A percentile compares a stretch with the other conserved stretches of the same genome.
phyloP scores from a whole-genome alignment of 208 protist genomes.

The Crithidia thermophila region DNA sequence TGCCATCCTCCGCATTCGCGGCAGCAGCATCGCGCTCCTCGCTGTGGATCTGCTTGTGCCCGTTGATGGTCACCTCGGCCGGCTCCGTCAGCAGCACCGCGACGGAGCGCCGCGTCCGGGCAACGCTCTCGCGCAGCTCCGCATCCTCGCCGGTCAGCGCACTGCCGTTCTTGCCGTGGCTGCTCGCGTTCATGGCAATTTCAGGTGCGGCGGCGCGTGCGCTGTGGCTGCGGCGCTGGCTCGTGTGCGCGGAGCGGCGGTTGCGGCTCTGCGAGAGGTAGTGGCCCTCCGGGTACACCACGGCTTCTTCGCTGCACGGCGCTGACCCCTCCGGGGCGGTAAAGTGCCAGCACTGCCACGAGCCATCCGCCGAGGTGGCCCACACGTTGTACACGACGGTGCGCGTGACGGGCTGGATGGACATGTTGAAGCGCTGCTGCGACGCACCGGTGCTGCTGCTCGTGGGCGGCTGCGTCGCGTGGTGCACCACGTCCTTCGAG shows the following conservation, averaged over 20 bases:
- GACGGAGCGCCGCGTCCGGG: slow-evolving; percentile 38
- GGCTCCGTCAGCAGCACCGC: slow-evolving; percentile 30
- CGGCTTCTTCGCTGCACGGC: slow-evolving; percentile 4
- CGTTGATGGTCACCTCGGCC: slow-evolving; percentile 13
- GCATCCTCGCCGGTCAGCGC: slow-evolving; percentile 1
- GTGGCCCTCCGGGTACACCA: slow-evolving; percentile 7
- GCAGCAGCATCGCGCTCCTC: slow-evolving; percentile 7
- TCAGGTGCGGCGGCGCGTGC: slow-evolving; percentile 5
- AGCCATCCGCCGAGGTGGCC: slow-evolving; percentile 40
- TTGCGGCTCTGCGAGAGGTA: slow-evolving; percentile 23
- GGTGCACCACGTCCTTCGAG: slow-evolving; percentile 42
- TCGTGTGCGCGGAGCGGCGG: slow-evolving; percentile 20
- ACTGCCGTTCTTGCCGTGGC: neutral
- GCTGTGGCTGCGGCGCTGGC: slow-evolving; percentile 5
- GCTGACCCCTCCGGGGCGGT: slow-evolving; percentile 27
- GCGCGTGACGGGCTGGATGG: slow-evolving; percentile 42
- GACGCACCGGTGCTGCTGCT: slow-evolving; percentile 7
- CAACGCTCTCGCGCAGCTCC: slow-evolving; percentile 47
- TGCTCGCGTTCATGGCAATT: neutral
- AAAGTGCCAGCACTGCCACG: slow-evolving; percentile 56
- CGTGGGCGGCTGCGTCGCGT: slow-evolving; percentile 38
- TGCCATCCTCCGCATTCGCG: slow-evolving; percentile 1
- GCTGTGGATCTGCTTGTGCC: neutral
- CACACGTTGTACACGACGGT: slow-evolving; percentile 50
- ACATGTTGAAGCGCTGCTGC: slow-evolving; percentile 29